A percentile compares a stretch with the other conserved stretches of the same genome.
These are phyloP conservation scores for Vicia faba DNA, from an alignment of 306 rosid species.

Conservation along the genomic window DNA sequence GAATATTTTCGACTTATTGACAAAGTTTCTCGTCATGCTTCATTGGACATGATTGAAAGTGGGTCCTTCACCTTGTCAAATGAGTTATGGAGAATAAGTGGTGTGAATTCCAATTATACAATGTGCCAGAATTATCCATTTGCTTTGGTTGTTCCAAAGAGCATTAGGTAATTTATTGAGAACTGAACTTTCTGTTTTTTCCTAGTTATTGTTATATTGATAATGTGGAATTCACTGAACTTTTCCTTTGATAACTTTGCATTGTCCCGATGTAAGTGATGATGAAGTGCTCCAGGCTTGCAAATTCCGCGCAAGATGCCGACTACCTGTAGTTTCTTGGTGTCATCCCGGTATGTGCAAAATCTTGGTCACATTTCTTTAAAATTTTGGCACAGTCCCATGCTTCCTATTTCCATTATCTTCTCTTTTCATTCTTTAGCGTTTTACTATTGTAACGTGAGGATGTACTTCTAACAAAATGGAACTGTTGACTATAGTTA, in stretches of 20 bases:
- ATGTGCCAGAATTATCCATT: constrained; percentile 91
- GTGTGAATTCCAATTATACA: constrained; percentile 66
- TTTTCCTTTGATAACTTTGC: constrained; percentile 28
- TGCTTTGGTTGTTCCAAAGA: constrained; percentile 83
- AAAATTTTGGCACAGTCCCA: constrained; percentile 25
- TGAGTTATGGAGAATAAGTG: constrained; percentile 87
- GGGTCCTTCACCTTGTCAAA: constrained; percentile 78
- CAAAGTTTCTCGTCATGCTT: constrained; percentile 51
- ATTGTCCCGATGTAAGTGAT: constrained; percentile 64
- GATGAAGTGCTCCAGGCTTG: constrained; percentile 86
- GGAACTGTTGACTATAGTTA: constrained; percentile 52
- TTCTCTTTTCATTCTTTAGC: constrained; percentile 26
- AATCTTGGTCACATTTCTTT: constrained; percentile 17
- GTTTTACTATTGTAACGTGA: constrained; percentile 27
- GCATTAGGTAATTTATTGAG: constrained; percentile 62
- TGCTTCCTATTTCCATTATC: constrained; percentile 30
- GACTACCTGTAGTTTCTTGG: constrained; percentile 95
- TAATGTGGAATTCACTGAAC: constrained; percentile 31
- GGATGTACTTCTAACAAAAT: constrained; percentile 33
- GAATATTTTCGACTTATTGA: constrained; percentile 98
- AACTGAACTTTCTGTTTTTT: constrained; percentile 33
- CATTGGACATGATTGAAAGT: constrained; percentile 67
- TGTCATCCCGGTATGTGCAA: constrained; percentile 71
- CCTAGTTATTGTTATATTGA: constrained; percentile 29
- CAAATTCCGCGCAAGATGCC: constrained; percentile 82